Evolutionary conservation across 2,329 filamentous ascomycete genomes (phyloP), one percentile per base, ranked within the genome.

Genomic region (Penicillium psychrosexuale): DNA sequence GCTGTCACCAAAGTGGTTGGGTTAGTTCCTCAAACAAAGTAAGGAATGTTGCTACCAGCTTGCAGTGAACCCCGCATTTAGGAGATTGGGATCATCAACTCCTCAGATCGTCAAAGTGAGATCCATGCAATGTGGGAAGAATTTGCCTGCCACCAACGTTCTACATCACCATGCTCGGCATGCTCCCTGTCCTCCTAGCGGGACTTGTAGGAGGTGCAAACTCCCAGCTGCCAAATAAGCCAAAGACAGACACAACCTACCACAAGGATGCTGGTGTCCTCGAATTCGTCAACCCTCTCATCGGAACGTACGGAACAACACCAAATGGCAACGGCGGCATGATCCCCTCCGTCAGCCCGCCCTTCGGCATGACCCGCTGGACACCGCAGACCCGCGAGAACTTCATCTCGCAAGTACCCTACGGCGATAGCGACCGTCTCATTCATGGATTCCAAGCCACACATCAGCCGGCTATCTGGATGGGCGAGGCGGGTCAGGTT

Each of bases 391-490:
- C 77, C 5, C 69, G 74, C 28, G 74, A 76, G 65, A 80, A 80
- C 58, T 80, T 74, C 65, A 80, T 80, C 48, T 78, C 75, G 1
- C 78, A 80, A 56, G 77, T 77, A 13, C 76, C 78, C 0, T 80
- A 80, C 61, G 70, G 75, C 24, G 74, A 79, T 48, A 58, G 69
- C 13, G 78, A 80, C 53, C 54, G 61, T 0, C 72, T 72, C 24
- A 72, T 80, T 8, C 78, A 80, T 55, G 77, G 78, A 0, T 80
- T 80, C 51, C 77, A 80, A 60, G 78, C 77, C 8, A 80, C 78
- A 1, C 78, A 80, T 52, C 78, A 80, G 57, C 78, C 78, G 0
- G 78, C 78, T 0, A 80, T 80, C n/a, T 80, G 78, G 78, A 80
- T 80, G 76, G 78, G 77, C 3, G 78, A 80, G 60, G 69, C 74